Evolutionary conservation across 495 filamentous ascomycete genomes (phyloP).

Genomic region (Hyphodiscus hymeniophilus): DNA sequence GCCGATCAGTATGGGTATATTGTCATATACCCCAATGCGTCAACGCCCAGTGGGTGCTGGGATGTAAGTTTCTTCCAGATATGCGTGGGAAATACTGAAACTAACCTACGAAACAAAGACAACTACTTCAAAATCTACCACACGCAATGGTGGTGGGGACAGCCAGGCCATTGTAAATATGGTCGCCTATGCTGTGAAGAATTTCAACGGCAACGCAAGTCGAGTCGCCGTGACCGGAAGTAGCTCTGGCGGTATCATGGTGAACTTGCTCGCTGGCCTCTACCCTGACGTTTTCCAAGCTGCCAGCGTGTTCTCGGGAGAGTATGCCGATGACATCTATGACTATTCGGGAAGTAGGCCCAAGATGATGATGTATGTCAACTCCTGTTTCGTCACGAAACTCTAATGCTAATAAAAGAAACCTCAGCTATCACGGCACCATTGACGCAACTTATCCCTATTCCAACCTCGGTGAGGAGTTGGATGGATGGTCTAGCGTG

Average conservation of each 20-base stretch:
- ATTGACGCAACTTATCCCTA: conserved; percentile 34
- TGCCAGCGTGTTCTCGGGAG: conserved; percentile 39
- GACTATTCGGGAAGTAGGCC: too few species aligned
- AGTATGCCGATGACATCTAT: too few species aligned
- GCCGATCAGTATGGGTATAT: conserved; percentile 41
- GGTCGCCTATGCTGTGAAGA: conserved; percentile 44
- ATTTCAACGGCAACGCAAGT: conserved; percentile 39
- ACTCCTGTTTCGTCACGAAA: background rate
- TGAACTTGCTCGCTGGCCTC: conserved; percentile 39
- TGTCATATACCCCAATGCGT: conserved; percentile 36
- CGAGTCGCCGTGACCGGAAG: conserved; percentile 43
- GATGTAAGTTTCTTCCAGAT: conserved; percentile 34
- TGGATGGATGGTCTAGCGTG: conserved; percentile 36
- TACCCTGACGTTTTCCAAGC: conserved; percentile 48
- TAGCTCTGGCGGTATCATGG: conserved; percentile 51
- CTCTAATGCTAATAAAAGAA: conserved; percentile 6
- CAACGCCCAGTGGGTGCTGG: conserved; percentile 37
- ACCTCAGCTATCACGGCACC: conserved; percentile 38
- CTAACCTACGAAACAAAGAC: too few species aligned
- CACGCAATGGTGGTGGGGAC: conserved; percentile 48
- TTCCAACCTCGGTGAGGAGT: conserved; percentile 33
- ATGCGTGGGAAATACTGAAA: too few species aligned
- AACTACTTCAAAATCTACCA: too few species aligned
- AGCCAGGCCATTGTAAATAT: conserved; percentile 51
- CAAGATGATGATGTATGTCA: conserved; percentile 36